Conservation (phyloP, 1,284 basidiomycete species). For the Ganoderma lingzhi region DNA sequence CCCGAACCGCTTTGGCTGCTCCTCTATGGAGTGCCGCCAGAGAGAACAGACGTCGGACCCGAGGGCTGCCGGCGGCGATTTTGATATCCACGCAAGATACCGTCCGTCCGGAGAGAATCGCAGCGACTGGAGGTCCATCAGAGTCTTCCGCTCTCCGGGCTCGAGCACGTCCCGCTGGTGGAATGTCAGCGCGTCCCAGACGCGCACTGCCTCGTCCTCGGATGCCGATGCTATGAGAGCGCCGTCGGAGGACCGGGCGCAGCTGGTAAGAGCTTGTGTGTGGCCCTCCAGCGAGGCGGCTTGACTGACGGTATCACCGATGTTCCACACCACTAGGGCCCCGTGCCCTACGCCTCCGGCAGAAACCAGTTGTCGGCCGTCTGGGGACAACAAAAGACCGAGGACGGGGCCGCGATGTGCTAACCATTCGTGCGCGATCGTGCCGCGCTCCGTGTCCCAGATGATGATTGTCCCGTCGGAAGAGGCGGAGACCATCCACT, state of each 20-base stretch:
- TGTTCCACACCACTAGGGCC: not conserved
- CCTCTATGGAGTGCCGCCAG: not conserved
- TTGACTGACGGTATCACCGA: not conserved
- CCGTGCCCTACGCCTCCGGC: not conserved
- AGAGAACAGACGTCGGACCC: not conserved
- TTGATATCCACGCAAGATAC: not conserved
- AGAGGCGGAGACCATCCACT: not conserved
- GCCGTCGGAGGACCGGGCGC: conserved; percentile 4
- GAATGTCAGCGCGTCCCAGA: conserved; percentile 5
- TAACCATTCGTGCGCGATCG: not conserved
- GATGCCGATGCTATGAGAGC: conserved; percentile 2
- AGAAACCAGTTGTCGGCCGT: not conserved
- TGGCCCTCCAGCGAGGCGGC: not conserved
- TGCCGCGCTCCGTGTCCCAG: not conserved
- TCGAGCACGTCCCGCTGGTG: not conserved
- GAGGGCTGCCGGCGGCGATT: not conserved
- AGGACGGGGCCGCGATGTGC: not conserved
- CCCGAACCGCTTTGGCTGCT: not conserved
- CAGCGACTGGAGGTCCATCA: not conserved
- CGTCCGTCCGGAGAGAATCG: not conserved
- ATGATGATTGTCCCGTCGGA: not conserved
- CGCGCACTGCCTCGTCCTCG: not conserved
- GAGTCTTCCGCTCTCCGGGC: not conserved
- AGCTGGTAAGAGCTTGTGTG: not conserved
- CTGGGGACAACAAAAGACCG: not conserved